Conservation (phyloP, 352 stramenopile genomes). For the Globisporangium viniferum region DNA sequence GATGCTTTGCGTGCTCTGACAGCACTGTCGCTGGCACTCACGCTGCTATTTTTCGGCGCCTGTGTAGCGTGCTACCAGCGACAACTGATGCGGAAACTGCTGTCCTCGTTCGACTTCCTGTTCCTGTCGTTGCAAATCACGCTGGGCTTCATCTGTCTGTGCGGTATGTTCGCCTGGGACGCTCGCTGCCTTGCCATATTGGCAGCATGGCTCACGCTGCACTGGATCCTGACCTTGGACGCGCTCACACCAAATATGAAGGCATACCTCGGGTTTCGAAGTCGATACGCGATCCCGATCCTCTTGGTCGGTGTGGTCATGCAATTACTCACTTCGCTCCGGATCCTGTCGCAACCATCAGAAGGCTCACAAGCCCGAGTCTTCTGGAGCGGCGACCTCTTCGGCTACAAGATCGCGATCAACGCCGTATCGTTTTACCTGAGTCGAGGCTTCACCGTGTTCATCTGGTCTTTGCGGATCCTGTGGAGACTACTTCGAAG, state of each 20-base stretch:
- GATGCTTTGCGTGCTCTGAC: neutral
- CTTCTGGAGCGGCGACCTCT: slow-evolving; percentile 1
- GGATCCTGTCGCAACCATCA: neutral
- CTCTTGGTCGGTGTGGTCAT: neutral
- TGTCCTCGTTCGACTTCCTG: slow-evolving; percentile 27
- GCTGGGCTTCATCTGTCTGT: slow-evolving; percentile 13
- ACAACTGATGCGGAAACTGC: neutral
- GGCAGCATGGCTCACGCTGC: slow-evolving; percentile 19
- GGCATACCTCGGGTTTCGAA: slow-evolving; percentile 8
- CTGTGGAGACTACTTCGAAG: neutral
- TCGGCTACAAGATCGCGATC: neutral
- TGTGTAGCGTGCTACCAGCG: neutral
- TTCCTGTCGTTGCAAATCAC: slow-evolving; percentile 28
- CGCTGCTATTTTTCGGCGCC: neutral
- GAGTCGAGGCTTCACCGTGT: neutral
- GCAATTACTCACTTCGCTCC: neutral
- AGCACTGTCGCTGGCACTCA: neutral
- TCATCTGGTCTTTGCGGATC: neutral
- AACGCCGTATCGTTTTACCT: neutral
- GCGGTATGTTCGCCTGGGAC: slow-evolving; percentile 21
- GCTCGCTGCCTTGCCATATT: neutral
- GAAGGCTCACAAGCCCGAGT: neutral
- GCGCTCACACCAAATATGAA: slow-evolving; percentile 19
- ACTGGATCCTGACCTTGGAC: slow-evolving; percentile 24
- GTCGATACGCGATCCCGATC: neutral